Base-by-base conservation (phyloP, 2,329 filamentous ascomycete species). In the Ophiosphaerella herpotricha region DNA sequence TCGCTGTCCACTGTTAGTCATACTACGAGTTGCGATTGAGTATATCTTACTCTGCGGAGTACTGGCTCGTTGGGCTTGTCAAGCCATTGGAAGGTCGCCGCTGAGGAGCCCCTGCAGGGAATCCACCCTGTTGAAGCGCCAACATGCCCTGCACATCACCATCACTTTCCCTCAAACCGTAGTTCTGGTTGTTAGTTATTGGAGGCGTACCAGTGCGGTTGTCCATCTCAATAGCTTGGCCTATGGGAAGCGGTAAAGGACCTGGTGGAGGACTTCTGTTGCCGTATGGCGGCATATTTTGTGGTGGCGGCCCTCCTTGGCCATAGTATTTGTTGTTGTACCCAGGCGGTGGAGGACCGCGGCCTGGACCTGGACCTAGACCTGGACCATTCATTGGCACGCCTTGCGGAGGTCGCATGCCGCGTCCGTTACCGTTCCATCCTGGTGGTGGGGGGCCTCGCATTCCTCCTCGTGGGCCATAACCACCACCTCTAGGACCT, bases 171-270 rank as follows among this genome's bases (percentile, higher is more conserved):
- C 77, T 70, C 24, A 80, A 50, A 5, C 76, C 77, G 43, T 75
- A 79, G 39, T 66, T 68, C 14, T 56, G 57, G 47, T 55, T 55
- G 24, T 41, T 46, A 18, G 47, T 52, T 13, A 54, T 41, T 7
- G 61, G 59, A 39, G 67, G 68, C 34, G 67, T 66, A 7, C 66
- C 68, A 21, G 51, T 63, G 41, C 80, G 78, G 31, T 87, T 85
- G 68, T 92, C 87, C 89, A 95, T 92, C 70, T 94, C 91, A 45
- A 91, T 82, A 2, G 88, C 85, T 64, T 87, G 86, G 8, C 85
- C 85, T 11, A 85, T 76, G 12, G 73, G 70, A 57, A 65, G 64
- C 6, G 73, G 70, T 57, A 64, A 63, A 8, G 61, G 61, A 9
- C 65, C 65, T 21, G 64, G 69, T 5, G 86, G 86, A 60, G 86